Evolutionary conservation across 306 rosid genomes (phyloP).

Genomic region (Quercus agrifolia): DNA sequence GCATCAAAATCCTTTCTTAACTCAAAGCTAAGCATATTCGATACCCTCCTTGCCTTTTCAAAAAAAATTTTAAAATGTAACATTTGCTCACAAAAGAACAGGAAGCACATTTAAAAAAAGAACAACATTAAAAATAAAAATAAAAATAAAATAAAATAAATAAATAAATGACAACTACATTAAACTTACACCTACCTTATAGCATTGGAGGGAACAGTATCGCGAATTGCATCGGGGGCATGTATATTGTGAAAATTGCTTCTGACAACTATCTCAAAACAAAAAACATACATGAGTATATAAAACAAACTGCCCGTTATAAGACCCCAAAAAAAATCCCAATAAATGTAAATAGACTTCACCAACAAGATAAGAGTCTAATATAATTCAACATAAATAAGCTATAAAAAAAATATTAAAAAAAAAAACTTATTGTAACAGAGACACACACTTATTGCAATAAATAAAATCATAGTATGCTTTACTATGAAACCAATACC

Average conservation of each 20-base stretch:
- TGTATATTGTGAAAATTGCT: conserved; percentile 89
- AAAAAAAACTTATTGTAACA: too few relatives aligned
- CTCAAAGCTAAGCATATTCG: neutral
- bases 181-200: conserved; percentile 50
- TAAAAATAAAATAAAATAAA: neutral
- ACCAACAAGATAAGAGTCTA: too few relatives aligned
- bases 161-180: neutral
- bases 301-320: neutral
- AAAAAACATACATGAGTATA: neutral
- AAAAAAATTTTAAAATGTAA: too few relatives aligned
- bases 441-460: too few relatives aligned
- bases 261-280: conserved; percentile 62
- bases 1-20: neutral
- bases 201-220: conserved; percentile 82
- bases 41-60: too few relatives aligned
- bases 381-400: too few relatives aligned
- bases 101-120: neutral
- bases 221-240: conserved; percentile 95
- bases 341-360: too few relatives aligned
- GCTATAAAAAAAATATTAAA: too few relatives aligned
- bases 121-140: neutral
- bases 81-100: neutral
- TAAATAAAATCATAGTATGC: too few relatives aligned
- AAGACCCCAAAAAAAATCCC: too few relatives aligned
- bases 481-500: too few relatives aligned